Conservation (phyloP, 352 stramenopile genomes). For the Pythium aquatile region DNA sequence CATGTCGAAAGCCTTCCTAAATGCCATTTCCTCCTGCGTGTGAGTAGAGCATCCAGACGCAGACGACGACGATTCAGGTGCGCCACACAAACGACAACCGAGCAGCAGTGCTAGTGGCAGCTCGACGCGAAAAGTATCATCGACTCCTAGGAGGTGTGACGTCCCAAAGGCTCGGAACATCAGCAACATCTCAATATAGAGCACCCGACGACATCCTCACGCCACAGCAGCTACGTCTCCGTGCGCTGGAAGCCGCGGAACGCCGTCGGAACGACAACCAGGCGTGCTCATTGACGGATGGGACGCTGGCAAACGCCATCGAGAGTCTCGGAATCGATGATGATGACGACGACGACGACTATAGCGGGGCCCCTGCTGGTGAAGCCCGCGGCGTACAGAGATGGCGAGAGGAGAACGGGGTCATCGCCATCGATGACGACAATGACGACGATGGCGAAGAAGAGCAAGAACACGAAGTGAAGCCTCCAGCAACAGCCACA, state of each 20-base stretch:
- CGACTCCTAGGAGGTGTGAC: constrained; percentile 36
- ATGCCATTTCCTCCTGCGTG: neutral
- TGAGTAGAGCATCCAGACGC: constrained; percentile 23
- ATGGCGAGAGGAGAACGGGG: constrained; percentile 6
- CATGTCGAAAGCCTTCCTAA: neutral
- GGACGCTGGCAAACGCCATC: constrained; percentile 20
- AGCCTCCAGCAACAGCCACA: neutral
- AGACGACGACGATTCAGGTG: constrained; percentile 24
- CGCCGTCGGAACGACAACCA: constrained; percentile 44
- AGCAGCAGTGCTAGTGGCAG: constrained; percentile 39
- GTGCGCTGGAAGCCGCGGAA: constrained; percentile 55
- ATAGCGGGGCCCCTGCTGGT: constrained; percentile 8
- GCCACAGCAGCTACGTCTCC: constrained; percentile 32
- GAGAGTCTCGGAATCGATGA: constrained; percentile 54
- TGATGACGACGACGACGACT: constrained; percentile 33
- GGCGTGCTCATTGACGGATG: constrained; percentile 24
- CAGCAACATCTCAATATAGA: neutral
- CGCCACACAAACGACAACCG: constrained; percentile 30
- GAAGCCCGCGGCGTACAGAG: neutral
- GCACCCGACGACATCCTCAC: constrained; percentile 13
- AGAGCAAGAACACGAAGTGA: neutral
- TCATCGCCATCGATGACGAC: constrained; percentile 27
- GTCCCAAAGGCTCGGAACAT: constrained; percentile 33
- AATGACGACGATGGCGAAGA: constrained; percentile 4
- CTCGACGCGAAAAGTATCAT: constrained; percentile 43